These are phyloP conservation scores for Penicillium samsonianum DNA, from an alignment of 495 filamentous ascomycete genomes.

Conservation along the genomic window DNA sequence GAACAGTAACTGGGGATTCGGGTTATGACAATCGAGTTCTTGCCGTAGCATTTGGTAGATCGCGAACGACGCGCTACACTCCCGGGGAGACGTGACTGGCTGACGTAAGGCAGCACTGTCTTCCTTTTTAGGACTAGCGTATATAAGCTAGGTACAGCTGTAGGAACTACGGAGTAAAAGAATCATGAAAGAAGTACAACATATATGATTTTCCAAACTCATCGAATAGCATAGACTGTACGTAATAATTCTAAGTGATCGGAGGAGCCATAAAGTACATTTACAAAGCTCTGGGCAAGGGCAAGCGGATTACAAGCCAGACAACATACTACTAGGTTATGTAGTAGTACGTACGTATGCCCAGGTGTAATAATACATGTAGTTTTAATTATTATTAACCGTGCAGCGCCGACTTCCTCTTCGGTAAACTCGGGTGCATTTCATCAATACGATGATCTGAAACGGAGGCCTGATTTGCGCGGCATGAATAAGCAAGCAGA, in stretches of 20 bases:
- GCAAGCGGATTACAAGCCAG: neutral
- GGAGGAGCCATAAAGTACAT: neutral
- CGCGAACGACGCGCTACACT: conserved; percentile 34
- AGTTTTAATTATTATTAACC: neutral
- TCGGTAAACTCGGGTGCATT: no score
- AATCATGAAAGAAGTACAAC: no score
- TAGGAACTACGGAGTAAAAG: neutral
- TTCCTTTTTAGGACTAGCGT: neutral
- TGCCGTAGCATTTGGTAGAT: conserved; percentile 10
- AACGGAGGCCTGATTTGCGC: neutral
- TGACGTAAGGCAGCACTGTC: conserved; percentile 33
- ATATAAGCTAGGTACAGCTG: neutral
- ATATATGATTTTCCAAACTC: no score
- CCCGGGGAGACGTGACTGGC: conserved; percentile 36
- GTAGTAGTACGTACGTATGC: neutral
- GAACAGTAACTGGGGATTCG: neutral
- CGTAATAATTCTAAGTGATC: no score
- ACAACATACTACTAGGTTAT: no score
- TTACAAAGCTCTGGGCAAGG: neutral
- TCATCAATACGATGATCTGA: no score
- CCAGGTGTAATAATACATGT: no score
- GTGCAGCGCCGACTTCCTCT: neutral
- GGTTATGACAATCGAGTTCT: conserved; percentile 8
- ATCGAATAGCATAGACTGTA: no score
- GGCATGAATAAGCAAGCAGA: neutral